Evolutionary conservation across 306 rosid species (phyloP), one percentile per base, ranked within the genome.

Genomic region (Casuarina cunninghamiana): DNA sequence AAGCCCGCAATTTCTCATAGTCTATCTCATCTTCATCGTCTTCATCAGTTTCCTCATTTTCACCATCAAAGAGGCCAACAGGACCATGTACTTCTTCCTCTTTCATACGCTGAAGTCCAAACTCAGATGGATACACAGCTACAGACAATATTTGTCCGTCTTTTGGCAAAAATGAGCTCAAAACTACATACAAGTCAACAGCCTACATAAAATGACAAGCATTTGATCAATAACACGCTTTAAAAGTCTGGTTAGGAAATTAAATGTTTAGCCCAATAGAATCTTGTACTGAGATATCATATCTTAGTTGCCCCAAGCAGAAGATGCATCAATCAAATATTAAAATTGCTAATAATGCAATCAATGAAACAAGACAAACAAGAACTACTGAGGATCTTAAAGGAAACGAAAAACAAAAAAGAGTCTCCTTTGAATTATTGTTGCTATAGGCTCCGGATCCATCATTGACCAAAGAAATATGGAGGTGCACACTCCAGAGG

Each of bases 51-150:
- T 81, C 63, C 81, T 78, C 75, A 72, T 78, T 51, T 39, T 88
- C 91, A 53, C 79, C 91, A 78, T 89, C 96, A 81, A 88, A 89
- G n/a, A 93, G 78, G 70, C 84, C 90, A 83, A 89, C 76, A 16
- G 97, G 99, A 32, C 99, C 99, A 82, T 13, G 89, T 71, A 87
- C 77, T 71, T 93, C 97, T 92, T 93, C 97, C 83, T 89, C 97
- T 83, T 87, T 82, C 96, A 93, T 88, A 37, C 97, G 97, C 79
- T 91, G 83, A 48, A 95, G 86, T 51, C 97, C 99, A 85, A 95
- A 95, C 76, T 95, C 99, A 35, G 99, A 83, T 8, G 93, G 99
- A 82, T 95, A 95, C 74, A 95, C 86, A 71, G 91, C 75, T 21
- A 95, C 96, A 5, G 97, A 95, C 77, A 82, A 74, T 73, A 95